Evolutionary conservation across 1,139 yeast species (phyloP).

Genomic region (Tardiomyces depauwii): DNA sequence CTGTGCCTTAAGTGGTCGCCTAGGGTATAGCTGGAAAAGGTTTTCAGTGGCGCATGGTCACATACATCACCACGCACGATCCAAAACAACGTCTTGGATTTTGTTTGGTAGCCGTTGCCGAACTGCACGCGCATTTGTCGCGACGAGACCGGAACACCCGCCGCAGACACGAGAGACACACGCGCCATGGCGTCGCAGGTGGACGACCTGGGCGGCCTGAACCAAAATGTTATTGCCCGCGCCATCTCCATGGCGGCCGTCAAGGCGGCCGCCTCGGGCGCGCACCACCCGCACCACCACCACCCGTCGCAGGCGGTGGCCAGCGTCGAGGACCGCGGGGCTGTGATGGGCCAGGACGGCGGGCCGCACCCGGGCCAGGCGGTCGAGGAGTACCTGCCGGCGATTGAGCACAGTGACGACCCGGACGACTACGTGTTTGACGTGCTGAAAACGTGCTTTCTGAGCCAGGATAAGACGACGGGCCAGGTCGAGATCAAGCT

Average conservation of each 20-base stretch:
- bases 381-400: neutral
- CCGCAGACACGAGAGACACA: neutral
- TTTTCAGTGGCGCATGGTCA: no score
- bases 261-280: neutral
- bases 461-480: neutral
- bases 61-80: no score
- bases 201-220: neutral
- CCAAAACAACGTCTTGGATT: neutral
- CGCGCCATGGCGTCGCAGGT: neutral
- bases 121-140: neutral
- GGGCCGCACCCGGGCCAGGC: neutral
- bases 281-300: no score
- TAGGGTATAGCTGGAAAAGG: no score
- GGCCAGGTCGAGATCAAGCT: neutral
- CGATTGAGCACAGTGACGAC: neutral
- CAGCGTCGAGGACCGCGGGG: neutral
- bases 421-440: neutral
- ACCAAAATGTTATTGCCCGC: neutral
- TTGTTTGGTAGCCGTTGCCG: neutral
- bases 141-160: neutral
- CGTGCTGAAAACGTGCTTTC: neutral
- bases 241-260: neutral
- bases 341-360: neutral
- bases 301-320: neutral
- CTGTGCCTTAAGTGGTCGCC: no score